Conservation (phyloP, 73 alveolate genomes). For the Durusdinium trenchii region DNA sequence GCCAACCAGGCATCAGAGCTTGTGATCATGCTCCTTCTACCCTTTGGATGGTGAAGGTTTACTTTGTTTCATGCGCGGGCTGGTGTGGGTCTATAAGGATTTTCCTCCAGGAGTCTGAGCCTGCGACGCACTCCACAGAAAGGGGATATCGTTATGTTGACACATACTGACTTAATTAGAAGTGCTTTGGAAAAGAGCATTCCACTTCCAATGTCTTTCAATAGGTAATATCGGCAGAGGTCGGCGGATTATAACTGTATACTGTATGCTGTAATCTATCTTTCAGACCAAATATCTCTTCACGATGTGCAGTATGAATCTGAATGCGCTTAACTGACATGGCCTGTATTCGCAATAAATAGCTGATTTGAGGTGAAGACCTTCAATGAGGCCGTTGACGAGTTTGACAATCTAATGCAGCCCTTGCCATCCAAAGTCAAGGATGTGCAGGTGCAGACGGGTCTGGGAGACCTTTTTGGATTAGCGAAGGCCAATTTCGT, state of each 20-base stretch:
- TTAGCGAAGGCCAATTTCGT: background rate
- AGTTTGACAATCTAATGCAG: constrained; percentile 31
- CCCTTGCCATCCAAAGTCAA: constrained; percentile 41
- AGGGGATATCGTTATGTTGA: background rate
- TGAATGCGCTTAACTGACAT: background rate
- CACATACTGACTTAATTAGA: background rate
- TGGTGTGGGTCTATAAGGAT: background rate
- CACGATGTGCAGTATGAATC: background rate
- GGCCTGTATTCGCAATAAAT: background rate
- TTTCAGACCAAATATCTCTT: background rate
- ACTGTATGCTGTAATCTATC: background rate
- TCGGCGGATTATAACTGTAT: background rate
- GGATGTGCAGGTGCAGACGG: background rate
- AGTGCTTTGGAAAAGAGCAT: background rate
- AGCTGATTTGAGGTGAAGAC: constrained; percentile 30
- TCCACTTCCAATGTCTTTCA: background rate
- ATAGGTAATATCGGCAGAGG: background rate
- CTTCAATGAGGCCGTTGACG: constrained; percentile 53
- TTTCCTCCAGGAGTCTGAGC: too few relatives aligned
- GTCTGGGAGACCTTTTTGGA: background rate
- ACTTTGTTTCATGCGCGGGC: background rate
- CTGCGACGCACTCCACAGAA: too few relatives aligned
- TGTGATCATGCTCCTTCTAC: background rate
- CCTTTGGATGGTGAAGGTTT: background rate
- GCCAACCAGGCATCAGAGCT: background rate